A percentile compares a stretch with the other conserved stretches of the same genome.
These are phyloP conservation scores for Pseudogymnoascus sp. DNA, from an alignment of 2,329 filamentous ascomycete species.

Conservation along the genomic window DNA sequence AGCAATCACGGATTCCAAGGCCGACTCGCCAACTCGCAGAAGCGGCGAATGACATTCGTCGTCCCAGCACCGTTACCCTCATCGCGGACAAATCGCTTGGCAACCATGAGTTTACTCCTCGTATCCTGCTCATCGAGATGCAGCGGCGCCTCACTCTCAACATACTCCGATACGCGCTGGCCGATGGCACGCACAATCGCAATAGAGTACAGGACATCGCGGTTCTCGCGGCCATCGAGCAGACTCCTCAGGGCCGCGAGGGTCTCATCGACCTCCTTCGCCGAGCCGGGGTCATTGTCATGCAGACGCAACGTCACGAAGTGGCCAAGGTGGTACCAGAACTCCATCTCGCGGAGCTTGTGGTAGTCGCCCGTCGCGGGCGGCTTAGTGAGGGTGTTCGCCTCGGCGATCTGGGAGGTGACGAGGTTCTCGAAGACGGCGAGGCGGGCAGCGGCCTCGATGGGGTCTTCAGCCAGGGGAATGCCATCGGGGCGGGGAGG, in stretches of 20 bases:
- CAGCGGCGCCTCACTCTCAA: conserved; percentile 47
- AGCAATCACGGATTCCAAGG: conserved; percentile 19
- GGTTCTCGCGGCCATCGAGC: conserved; percentile 73
- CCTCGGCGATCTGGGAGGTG: conserved; percentile 57
- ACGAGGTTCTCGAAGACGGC: conserved; percentile 69
- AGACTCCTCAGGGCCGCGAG: conserved; percentile 59
- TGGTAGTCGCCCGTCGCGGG: conserved; percentile 44
- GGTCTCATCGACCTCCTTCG: conserved; percentile 55
- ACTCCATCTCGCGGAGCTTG: conserved; percentile 59
- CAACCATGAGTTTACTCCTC: conserved; percentile 58
- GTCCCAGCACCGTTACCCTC: conserved; percentile 62
- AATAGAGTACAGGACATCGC: conserved; percentile 85
- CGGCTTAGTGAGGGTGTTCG: conserved; percentile 49
- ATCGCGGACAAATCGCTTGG: conserved; percentile 60
- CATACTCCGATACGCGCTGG: conserved; percentile 52
- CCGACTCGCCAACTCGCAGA: conserved; percentile 58
- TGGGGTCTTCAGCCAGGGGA: conserved; percentile 48
- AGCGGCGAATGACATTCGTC: conserved; percentile 63
- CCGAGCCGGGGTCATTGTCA: conserved; percentile 49
- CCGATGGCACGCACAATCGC: conserved; percentile 70
- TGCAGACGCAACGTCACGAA: conserved; percentile 51
- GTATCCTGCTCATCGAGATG: conserved; percentile 60
- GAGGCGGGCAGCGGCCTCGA: conserved; percentile 61
- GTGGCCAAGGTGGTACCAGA: conserved; percentile 73
- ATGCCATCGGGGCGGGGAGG: conserved; percentile 25